phyloP scores from a whole-genome alignment of 352 stramenopile genomes.

The Phytopythium vexans region DNA sequence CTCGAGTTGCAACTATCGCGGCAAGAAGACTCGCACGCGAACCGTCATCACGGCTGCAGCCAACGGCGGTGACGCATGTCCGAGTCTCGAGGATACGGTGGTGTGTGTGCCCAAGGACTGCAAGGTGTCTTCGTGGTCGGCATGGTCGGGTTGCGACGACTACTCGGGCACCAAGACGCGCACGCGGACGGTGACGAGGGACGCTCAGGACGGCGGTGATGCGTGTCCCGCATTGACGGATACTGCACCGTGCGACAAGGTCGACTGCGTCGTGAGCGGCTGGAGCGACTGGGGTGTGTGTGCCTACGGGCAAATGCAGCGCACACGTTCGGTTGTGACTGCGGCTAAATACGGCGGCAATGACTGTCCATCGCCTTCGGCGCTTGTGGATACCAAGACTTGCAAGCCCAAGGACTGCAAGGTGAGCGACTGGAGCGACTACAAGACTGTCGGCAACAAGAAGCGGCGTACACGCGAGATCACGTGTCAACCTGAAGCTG shows the following conservation, averaged over 20 bases:
- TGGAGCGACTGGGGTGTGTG: constrained; percentile 44
- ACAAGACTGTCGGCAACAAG: constrained; percentile 24
- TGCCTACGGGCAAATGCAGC: constrained; percentile 32
- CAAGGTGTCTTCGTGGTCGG: constrained; percentile 28
- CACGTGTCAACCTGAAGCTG: constrained; percentile 26
- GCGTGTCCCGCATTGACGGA: constrained; percentile 29
- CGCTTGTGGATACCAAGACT: constrained; percentile 17
- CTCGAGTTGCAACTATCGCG: constrained; percentile 21
- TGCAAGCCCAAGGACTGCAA: constrained; percentile 45
- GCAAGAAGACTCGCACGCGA: constrained; percentile 38
- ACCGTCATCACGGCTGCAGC: constrained; percentile 17
- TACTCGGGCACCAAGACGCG: constrained; percentile 29
- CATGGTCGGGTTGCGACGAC: constrained; percentile 24
- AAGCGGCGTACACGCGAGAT: constrained; percentile 39
- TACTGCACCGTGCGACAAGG: constrained; percentile 26
- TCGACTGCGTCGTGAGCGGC: constrained; percentile 39
- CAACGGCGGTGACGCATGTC: constrained; percentile 36
- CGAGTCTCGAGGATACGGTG: constrained; percentile 33
- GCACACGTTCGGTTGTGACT: constrained; percentile 26
- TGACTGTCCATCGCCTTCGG: constrained; percentile 16
- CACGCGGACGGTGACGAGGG: constrained; percentile 22
- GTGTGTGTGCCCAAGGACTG: constrained; percentile 43
- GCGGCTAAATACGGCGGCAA: constrained; percentile 34
- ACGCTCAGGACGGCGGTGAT: constrained; percentile 17
- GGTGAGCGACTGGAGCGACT: constrained; percentile 30